Evolutionary conservation across 2,329 filamentous ascomycete species (phyloP), one percentile per base, ranked within the genome.

Genomic region (Pseudogymnoascus sp.): DNA sequence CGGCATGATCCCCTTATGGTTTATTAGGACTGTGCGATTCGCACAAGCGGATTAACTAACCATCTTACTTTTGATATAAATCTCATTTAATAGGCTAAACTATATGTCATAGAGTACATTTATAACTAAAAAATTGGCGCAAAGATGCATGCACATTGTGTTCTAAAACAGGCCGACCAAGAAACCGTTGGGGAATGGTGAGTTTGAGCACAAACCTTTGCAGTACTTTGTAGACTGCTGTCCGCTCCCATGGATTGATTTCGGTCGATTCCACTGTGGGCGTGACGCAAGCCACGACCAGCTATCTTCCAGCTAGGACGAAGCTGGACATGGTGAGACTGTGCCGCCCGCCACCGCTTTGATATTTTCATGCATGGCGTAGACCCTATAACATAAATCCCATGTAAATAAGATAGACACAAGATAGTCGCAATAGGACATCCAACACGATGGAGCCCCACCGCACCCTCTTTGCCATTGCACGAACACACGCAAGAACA

Each of bases 331-430:
- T 51, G n/a, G 27, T 33, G 29, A 31, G n/a, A 33, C 29, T 33
- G n/a, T n/a, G 6, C 21, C 48, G 29, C 17, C 48, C 2, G 15
- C 27, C 29, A 10, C 5, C 27, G 29, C 27, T 33, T 33, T 33
- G 48, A 33, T 12, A 2, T 55, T 55, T 33, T 33, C 29, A 33
- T 55, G 29, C 8, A 31, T 5, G 17, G 9, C 48, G 17, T 17
- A 7, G 48, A 15, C 44, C 48, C 27, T 55, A 33, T 55, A 33
- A 13, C 8, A 33, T 33, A 33, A 27, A 9, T 12, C 13, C 48
- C 48, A 33, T 55, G 48, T 55, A 51, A 51, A 51, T 51, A 55
- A 51, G 44, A 55, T 55, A 17, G 48, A 9, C 48, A 33, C n/a
- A 17, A 17, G n/a, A 55, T 55, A 31, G 25, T 15, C 44, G 7